A percentile compares a stretch with the other conserved stretches of the same genome.
Evolutionary conservation across 2,329 filamentous ascomycete species (phyloP).

Genomic region (Fusarium chuoi): DNA sequence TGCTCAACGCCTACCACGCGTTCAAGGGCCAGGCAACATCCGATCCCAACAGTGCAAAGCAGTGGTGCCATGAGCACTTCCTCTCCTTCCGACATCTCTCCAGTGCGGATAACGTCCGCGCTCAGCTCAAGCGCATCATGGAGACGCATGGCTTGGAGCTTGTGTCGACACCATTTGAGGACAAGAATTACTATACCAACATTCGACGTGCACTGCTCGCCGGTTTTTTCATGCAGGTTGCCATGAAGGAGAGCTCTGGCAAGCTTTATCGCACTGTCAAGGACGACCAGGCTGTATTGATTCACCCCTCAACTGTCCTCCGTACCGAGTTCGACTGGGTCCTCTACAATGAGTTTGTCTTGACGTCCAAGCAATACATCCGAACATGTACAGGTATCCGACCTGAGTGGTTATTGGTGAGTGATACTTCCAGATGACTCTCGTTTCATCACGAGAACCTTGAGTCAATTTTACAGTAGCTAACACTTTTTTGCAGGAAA

Average conservation of each 20-base stretch:
- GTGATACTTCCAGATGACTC: constrained; percentile 44
- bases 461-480: background rate
- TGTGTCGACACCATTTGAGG: constrained; percentile 86
- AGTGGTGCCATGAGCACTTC: constrained; percentile 98
- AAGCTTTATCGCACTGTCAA: constrained; percentile 97
- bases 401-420: constrained; percentile 92
- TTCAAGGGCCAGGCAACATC: constrained; percentile 78
- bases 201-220: constrained; percentile 91
- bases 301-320: constrained; percentile 93
- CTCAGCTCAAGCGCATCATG: constrained; percentile 96
- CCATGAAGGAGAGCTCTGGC: constrained; percentile 87
- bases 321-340: constrained; percentile 94
- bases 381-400: constrained; percentile 91
- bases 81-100: constrained; percentile 87
- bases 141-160: constrained; percentile 89
- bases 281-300: constrained; percentile 91
- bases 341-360: constrained; percentile 96
- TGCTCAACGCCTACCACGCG: constrained; percentile 97
- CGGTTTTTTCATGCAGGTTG: constrained; percentile 99
- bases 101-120: constrained; percentile 92
- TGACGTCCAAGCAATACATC: constrained; percentile 98
- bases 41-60: constrained; percentile 76
- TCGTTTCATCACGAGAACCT: background rate
- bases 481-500: constrained; percentile 69
- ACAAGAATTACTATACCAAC: constrained; percentile 98